Conservation (phyloP, 208 protist species). For the Endotrypanum monterogeii region DNA sequence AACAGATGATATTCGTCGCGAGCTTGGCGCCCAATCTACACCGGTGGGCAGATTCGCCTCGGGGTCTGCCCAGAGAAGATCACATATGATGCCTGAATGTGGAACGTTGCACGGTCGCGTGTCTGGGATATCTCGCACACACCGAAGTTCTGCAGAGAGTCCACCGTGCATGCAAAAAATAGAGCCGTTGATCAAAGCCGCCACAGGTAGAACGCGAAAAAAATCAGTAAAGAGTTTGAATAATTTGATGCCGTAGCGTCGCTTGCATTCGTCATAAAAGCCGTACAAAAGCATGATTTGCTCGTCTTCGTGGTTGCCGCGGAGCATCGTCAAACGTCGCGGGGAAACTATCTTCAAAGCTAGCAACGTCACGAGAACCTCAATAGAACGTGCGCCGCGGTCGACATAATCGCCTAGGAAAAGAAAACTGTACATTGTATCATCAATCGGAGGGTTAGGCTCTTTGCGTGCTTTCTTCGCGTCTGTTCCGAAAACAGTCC, state of each 20-base stretch:
- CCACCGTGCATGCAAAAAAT: conserved; percentile 99
- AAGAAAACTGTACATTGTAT: conserved; percentile 93
- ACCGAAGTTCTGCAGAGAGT: conserved; percentile 94
- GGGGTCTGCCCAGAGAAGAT: conserved; percentile 99
- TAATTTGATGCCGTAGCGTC: conserved; percentile 96
- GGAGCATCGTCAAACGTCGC: conserved; percentile 97
- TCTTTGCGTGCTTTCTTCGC: conserved; percentile 17
- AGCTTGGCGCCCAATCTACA: conserved; percentile 97
- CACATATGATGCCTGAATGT: conserved; percentile 98
- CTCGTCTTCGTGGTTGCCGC: conserved; percentile 99
- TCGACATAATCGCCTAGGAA: conserved; percentile 97
- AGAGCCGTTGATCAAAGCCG: conserved; percentile 97
- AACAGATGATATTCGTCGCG: conserved; percentile 98
- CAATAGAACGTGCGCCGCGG: conserved; percentile 96
- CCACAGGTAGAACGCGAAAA: conserved; percentile 98
- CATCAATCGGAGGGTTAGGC: not conserved
- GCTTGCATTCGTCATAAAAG: conserved; percentile 99
- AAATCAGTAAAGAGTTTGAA: conserved; percentile 99
- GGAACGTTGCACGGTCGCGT: conserved; percentile 98
- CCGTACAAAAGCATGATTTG: conserved; percentile 99
- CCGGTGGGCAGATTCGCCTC: conserved; percentile 93
- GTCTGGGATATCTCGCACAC: conserved; percentile 91
- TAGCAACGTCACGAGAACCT: conserved; percentile 93
- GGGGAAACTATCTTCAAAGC: conserved; percentile 98
- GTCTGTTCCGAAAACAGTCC: conserved; percentile 37